Conservation (phyloP, 371 early-diverging fungal genomes). For the Saksenaea vasiformis region DNA sequence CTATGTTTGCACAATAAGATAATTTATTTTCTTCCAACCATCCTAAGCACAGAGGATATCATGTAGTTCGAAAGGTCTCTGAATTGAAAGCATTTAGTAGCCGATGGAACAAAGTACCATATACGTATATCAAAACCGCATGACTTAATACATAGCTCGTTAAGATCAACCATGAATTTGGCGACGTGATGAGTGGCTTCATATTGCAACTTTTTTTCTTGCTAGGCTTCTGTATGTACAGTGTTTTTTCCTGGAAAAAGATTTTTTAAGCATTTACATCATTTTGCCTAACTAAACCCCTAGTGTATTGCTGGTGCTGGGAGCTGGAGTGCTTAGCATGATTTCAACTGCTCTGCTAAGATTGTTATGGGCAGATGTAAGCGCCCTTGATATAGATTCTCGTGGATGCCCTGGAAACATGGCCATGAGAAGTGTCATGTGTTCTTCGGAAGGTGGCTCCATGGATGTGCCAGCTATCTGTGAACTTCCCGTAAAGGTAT, state of each 20-base stretch:
- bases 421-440: conserved; percentile 49
- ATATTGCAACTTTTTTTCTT: too few relatives aligned
- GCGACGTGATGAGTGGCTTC: too few relatives aligned
- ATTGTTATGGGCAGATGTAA: conserved; percentile 57
- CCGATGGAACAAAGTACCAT: too few relatives aligned
- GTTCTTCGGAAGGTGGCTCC: conserved; percentile 46
- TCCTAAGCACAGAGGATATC: too few relatives aligned
- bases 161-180: too few relatives aligned
- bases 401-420: conserved; percentile 64
- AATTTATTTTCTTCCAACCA: too few relatives aligned
- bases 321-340: conserved; percentile 47
- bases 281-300: background rate
- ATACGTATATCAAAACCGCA: too few relatives aligned
- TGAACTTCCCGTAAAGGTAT: conserved; percentile 54
- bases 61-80: too few relatives aligned
- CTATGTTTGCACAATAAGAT: too few relatives aligned
- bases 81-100: too few relatives aligned
- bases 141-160: too few relatives aligned
- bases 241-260: background rate
- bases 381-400: conserved; percentile 55
- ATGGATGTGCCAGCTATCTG: conserved; percentile 12
- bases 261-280: background rate
- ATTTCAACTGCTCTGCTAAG: conserved; percentile 60
- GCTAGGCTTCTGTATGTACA: too few relatives aligned
- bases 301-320: conserved; percentile 8